Evolutionary conservation across 2,329 filamentous ascomycete genomes (phyloP), one percentile per base, ranked within the genome.

Genomic region (Pyrenophora seminiperda): DNA sequence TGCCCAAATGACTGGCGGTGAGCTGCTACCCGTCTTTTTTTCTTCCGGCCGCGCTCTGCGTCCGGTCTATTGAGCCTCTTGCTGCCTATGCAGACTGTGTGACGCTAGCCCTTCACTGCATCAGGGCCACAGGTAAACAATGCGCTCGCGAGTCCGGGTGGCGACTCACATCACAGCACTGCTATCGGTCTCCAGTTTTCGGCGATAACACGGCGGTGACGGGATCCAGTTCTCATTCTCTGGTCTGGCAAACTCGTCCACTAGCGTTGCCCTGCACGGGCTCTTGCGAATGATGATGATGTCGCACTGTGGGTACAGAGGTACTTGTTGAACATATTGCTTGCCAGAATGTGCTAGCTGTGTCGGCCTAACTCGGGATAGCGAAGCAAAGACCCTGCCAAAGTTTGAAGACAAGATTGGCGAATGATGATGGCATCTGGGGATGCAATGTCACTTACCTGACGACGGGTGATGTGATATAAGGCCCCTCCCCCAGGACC

Each of bases 281-380:
- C 54, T 50, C 43, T 32, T 39, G 55, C 54, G 61, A 59, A 53
- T 49, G 38, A 27, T 54, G 43, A 65, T 66, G 58, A 65, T 66
- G 63, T 66, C 58, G 60, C 46, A 52, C 13, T 59, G 63, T 66
- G 63, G 63, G 47, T 64, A 66, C 62, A 47, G 20, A 60, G 58
- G 47, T 66, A 60, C 58, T 59, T 62, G 62, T 61, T 63, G 61
- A 54, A 57, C 51, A 46, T 45, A 50, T 56, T 44, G 49, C 27
- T 19, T 49, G 41, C 39, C 42, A 38, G 27, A 40, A 20, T 31
- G 38, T 45, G 47, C 24, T 44, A 53, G 48, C 48, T 47, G 45
- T 48, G 37, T 58, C 62, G 62, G 61, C 59, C 50, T 54, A 49
- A 59, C 42, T 61, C 61, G 63, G 58, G 56, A 57, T 57, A 61